A percentile compares a stretch with the other conserved stretches of the same genome.
phyloP scores from a whole-genome alignment of 441 rosid genomes.

The Adansonia madagascariensis region DNA sequence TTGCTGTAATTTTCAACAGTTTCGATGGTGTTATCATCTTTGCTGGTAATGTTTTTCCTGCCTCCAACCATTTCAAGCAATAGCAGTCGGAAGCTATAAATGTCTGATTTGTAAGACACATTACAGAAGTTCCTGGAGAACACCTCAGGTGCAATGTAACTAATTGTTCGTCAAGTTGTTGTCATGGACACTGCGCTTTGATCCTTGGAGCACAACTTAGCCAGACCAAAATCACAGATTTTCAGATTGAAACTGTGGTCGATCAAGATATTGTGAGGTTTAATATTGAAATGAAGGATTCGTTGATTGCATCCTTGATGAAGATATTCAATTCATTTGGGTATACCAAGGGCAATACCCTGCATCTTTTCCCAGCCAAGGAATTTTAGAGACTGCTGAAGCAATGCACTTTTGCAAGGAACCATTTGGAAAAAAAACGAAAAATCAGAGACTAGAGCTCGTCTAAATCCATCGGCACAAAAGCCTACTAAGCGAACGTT shows the following conservation, averaged over 20 bases:
- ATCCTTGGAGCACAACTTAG: conserved; percentile 12
- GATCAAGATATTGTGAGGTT: conserved; percentile 17
- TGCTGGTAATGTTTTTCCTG: background rate
- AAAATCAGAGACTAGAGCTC: conserved; percentile 24
- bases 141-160: conserved; percentile 1
- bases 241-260: conserved; percentile 24
- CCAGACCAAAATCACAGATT: conserved; percentile 18
- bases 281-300: conserved; percentile 21
- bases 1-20: too few relatives aligned
- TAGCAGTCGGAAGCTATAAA: background rate
- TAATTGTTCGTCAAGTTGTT: background rate
- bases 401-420: conserved; percentile 25
- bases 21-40: conserved; percentile 28
- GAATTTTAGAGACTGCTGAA: background rate
- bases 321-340: conserved; percentile 23
- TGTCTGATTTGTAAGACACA: conserved; percentile 1
- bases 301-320: conserved; percentile 27
- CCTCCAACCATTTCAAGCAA: conserved; percentile 19
- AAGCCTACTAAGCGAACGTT: conserved; percentile 27
- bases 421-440: conserved; percentile 2
- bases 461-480: conserved; percentile 22
- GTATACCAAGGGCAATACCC: conserved; percentile 18
- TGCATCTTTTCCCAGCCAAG: conserved; percentile 25
- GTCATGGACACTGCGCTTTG: conserved; percentile 3
- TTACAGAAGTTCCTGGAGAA: background rate